A percentile compares a stretch with the other conserved stretches of the same genome.
Conservation (phyloP, 2,329 filamentous ascomycete genomes). For the Penicillium brevicompactum region DNA sequence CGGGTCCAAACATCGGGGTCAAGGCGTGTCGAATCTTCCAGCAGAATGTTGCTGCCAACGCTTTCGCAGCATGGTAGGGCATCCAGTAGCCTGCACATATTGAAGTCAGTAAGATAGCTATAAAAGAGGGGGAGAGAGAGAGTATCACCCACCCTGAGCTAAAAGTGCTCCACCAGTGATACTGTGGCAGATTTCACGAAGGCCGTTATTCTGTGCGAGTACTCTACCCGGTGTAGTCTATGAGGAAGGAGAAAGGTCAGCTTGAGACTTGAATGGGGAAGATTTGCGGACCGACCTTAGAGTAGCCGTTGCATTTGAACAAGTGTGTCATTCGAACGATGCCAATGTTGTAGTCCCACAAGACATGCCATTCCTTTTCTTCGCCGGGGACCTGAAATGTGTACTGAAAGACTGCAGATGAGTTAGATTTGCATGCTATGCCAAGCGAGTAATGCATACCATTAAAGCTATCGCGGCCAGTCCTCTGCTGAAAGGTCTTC, state of each 20-base stretch:
- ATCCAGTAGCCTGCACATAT: constrained; percentile 90
- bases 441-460: constrained; percentile 53
- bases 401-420: constrained; percentile 59
- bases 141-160: constrained; percentile 75
- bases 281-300: constrained; percentile 65
- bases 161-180: constrained; percentile 90
- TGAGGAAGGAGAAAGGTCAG: constrained; percentile 1
- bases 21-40: constrained; percentile 79
- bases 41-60: constrained; percentile 88
- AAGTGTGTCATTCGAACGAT: constrained; percentile 92
- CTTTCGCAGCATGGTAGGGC: constrained; percentile 82
- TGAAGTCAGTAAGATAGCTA: constrained; percentile 10
- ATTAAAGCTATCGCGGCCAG: constrained; percentile 84
- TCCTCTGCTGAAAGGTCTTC: constrained; percentile 83
- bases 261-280: background rate
- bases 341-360: constrained; percentile 97
- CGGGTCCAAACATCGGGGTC: constrained; percentile 84
- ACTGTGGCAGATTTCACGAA: constrained; percentile 87
- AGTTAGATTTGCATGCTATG: constrained; percentile 7
- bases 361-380: constrained; percentile 70
- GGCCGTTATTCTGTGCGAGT: constrained; percentile 73
- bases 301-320: constrained; percentile 86
- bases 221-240: constrained; percentile 89
- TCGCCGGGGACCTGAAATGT: constrained; percentile 72
- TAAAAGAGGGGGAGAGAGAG: background rate